Base-by-base conservation (phyloP, 2,329 filamentous ascomycete genomes). In the Calonectria multiphialidica region DNA sequence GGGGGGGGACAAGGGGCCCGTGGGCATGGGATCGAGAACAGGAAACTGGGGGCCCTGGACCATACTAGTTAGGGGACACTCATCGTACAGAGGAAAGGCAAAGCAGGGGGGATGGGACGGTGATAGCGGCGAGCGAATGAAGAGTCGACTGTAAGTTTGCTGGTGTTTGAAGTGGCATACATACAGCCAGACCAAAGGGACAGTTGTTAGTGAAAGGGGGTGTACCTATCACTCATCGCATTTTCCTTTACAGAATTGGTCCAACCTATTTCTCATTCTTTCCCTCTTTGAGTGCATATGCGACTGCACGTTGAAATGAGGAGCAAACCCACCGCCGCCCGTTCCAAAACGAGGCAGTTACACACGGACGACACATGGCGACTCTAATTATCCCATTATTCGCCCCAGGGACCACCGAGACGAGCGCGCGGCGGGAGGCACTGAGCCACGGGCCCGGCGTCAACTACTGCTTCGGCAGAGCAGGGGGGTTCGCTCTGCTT, bases 21-120 rank as follows among this genome's bases (percentile, higher is more conserved):
- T 72, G 66, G 53, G 66, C 66, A 78, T 77, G 71, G 68, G 71
- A 79, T 78, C 73, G 76, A 75, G 71, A 71, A 75, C 65, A 76
- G 68, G 70, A 67, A 71, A 70, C 64, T 59, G 75, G 75, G 74
- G 65, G 62, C 71, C 68, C 76, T 78, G 69, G 72, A 47, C 69
- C 35, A 30, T n/a, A 42, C 71, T 76, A 53, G 71, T 66, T 72
- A 62, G 68, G 72, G 61, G 66, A 55, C 53, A 42, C 42, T 55
- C 44, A 35, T 37, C 64, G 53, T 57, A 42, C 62, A 55, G 66
- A 30, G 28, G 28, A 49, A 66, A 49, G 42, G 65, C n/a, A 65
- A 50, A 63, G 30, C 42, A 59, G 61, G 53, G 53, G 42, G 59
- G 37, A 33, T 40, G 57, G 44, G 63, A 71, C 61, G 63, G 64